Conservation (phyloP, 2,329 filamentous ascomycete species). For the Aureobasidium namibiae region DNA sequence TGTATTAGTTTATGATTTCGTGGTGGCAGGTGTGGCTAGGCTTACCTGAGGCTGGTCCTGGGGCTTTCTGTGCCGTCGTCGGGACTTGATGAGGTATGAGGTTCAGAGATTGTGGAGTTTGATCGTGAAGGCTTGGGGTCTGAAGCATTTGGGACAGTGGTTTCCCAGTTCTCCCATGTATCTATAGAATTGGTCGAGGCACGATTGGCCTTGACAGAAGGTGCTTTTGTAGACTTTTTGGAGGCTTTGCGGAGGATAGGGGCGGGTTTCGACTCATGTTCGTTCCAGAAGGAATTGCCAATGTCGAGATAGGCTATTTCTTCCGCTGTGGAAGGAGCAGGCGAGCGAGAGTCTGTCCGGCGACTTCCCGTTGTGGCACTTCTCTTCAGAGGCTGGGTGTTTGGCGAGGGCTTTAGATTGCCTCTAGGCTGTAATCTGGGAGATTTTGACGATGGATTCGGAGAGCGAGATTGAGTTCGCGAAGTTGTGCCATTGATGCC, state of each 20-base stretch:
- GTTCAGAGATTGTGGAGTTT: conserved; percentile 42
- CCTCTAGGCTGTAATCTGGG: neutral
- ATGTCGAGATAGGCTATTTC: conserved; percentile 25
- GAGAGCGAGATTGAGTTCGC: conserved; percentile 9
- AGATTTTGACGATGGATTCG: conserved; percentile 1
- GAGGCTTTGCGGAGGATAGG: conserved; percentile 8
- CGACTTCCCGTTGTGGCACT: conserved; percentile 10
- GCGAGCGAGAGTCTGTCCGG: neutral
- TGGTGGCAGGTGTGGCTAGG: too few relatives aligned
- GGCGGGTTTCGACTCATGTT: conserved; percentile 28
- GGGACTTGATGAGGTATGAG: conserved; percentile 30
- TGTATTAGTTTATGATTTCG: neutral
- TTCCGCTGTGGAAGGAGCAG: neutral
- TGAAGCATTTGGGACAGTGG: conserved; percentile 26
- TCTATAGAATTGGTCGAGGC: conserved; percentile 22
- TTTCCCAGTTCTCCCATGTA: conserved; percentile 49
- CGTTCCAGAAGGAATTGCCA: conserved; percentile 36
- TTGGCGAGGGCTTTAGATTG: neutral
- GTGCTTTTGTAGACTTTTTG: conserved; percentile 15
- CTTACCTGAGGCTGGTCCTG: conserved; percentile 3
- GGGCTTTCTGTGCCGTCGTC: conserved; percentile 20
- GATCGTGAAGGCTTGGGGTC: conserved; percentile 21
- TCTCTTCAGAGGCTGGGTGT: neutral
- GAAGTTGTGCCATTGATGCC: conserved; percentile 31
- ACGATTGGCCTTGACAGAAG: conserved; percentile 26